These are phyloP conservation scores for Closterium sp. DNA, from an alignment of 139 green algal species.

Conservation along the genomic window DNA sequence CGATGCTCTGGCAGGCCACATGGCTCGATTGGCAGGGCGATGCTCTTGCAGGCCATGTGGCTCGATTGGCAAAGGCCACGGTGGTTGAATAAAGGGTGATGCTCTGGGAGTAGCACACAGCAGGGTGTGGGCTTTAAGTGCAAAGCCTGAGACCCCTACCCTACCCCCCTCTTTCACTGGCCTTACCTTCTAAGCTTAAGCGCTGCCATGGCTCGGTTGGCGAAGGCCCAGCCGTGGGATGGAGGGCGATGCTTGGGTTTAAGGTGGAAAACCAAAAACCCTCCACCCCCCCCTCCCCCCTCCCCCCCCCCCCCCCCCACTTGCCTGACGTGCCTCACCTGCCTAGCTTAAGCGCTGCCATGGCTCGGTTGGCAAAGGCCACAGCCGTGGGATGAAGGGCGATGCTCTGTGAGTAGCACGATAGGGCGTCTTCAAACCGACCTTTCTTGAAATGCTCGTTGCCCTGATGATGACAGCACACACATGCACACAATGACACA, in stretches of 20 bases:
- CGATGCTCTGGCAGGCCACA: no score
- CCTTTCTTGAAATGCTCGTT: conserved; percentile 42
- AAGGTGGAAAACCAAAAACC: background rate
- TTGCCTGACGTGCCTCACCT: conserved; percentile 9
- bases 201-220: conserved; percentile 43
- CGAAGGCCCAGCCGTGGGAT: conserved; percentile 20
- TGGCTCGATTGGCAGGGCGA: conserved; percentile 37
- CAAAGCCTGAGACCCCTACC: no score
- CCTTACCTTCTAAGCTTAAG: conserved; percentile 41
- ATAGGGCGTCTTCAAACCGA: conserved; percentile 6
- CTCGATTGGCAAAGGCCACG: conserved; percentile 25
- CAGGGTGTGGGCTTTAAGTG: background rate
- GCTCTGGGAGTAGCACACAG: no score
- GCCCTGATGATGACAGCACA: conserved; percentile 17
- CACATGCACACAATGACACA: no score
- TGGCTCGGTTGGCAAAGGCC: conserved; percentile 39
- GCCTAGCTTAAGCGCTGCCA: conserved; percentile 40
- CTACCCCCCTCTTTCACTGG: no score
- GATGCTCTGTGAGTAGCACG: conserved; percentile 38
- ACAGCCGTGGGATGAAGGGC: conserved; percentile 23
- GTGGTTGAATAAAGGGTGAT: background rate
- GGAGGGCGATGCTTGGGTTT: conserved; percentile 25
- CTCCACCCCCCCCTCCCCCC: no score
- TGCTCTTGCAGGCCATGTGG: no score
- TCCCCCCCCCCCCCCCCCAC: no score